Evolutionary conservation across 1,139 yeast species (phyloP), one percentile per base, ranked within the genome.

Genomic region (Lodderomyces oxycetoniae): DNA sequence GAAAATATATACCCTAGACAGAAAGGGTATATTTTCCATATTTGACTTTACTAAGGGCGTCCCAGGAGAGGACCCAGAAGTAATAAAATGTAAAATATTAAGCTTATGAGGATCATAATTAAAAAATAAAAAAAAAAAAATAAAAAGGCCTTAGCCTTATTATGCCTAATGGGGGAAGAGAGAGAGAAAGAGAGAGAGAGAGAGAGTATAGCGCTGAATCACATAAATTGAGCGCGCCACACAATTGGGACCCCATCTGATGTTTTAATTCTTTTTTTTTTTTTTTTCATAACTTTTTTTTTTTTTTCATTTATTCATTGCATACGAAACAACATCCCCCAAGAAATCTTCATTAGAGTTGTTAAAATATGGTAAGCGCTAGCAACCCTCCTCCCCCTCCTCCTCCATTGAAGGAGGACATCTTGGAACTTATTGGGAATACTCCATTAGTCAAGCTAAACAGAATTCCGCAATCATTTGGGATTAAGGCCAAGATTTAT

Each of bases 11-110:
- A 70, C 78, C 4, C 71, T 87, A 9, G 97, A 89, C 55, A 64
- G 96, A 27, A 85, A 83, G 48, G 96, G 96, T 0, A 58, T 77
- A 1, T 63, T 88, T 33, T 77, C 79, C 45, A 74, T 87, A 16
- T 86, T 84, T 49, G 96, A 89, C 55, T 89, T 87, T 56, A 85
- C 94, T 11, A 89, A 88, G 36, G 96, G 94, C 3, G 59, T 79
- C 10, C 91, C 93, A 1, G 73, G 74, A 4, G 79, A 76, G 43
- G 82, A 78, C 46, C 74, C 74, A n/a, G 88, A 84, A n/a, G 82
- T 85, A 9, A 74, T 85, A 12, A 78, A 83, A 53, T 80, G 93
- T 57, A 80, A 78, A 50, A 71, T 78, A 27, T 60, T 78, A 10
- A 65, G 55, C 36, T 48, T 53, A 20, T 40, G 35, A 28, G 19